A percentile compares a stretch with the other conserved stretches of the same genome.
Conservation (phyloP, 495 filamentous ascomycete species). For the Umbilicaria muhlenbergii region DNA sequence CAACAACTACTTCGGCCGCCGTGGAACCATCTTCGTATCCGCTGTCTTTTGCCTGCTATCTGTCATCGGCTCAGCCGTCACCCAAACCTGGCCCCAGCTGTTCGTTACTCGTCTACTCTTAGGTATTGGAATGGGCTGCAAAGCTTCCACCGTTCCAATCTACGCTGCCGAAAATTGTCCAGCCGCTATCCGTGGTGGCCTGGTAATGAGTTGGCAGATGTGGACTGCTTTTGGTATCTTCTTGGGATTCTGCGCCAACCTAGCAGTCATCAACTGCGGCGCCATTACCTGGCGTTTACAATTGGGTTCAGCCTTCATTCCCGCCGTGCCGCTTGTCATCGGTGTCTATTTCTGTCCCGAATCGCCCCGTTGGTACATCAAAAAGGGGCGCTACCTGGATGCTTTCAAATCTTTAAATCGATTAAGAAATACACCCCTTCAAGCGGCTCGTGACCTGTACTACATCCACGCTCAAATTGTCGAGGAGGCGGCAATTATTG, state of each 20-base stretch:
- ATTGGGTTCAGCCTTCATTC: conserved; percentile 64
- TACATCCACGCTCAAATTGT: conserved; percentile 48
- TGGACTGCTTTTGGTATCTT: conserved; percentile 48
- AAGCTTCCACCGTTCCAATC: conserved; percentile 45
- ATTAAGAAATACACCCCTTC: conserved; percentile 48
- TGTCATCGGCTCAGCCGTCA: conserved; percentile 38
- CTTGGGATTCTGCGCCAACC: conserved; percentile 53
- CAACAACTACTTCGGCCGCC: conserved; percentile 39
- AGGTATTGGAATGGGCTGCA: conserved; percentile 51
- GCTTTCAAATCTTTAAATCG: conserved; percentile 45
- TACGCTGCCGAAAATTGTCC: conserved; percentile 58
- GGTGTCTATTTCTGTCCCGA: conserved; percentile 64
- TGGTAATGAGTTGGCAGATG: conserved; percentile 81
- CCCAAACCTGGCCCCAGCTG: conserved; percentile 43
- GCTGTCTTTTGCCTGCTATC: conserved; percentile 43
- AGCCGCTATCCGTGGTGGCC: conserved; percentile 53
- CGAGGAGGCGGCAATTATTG: conserved; percentile 24
- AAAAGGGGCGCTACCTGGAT: conserved; percentile 43
- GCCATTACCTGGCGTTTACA: conserved; percentile 60
- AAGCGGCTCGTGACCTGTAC: conserved; percentile 65
- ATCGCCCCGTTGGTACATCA: conserved; percentile 49
- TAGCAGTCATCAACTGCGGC: conserved; percentile 42
- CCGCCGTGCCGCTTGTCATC: conserved; percentile 47
- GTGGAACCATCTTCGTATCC: conserved; percentile 44
- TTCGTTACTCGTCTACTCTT: conserved; percentile 41